Evolutionary conservation across 768 basidiomycete species (phyloP).

Genomic region (Mycena epipterygia): DNA sequence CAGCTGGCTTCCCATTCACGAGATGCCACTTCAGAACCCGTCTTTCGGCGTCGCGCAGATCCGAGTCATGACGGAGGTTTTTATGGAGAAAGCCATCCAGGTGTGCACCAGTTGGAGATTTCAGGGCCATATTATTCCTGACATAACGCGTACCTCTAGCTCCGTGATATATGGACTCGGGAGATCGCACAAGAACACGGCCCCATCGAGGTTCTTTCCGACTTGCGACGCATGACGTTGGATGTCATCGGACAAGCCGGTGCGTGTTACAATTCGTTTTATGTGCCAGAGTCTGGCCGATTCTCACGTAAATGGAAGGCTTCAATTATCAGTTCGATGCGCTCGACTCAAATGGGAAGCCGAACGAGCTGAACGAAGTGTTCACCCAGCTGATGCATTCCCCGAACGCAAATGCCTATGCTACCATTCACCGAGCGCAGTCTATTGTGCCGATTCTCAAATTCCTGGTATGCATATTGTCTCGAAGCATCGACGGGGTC

Average conservation of each 20-base stretch:
- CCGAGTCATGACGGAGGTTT: too few species aligned
- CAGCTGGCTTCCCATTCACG: too few species aligned
- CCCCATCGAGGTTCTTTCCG: background rate
- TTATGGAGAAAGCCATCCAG: too few species aligned
- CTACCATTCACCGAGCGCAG: background rate
- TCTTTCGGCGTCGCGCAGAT: too few species aligned
- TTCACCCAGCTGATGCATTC: background rate
- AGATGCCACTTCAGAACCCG: too few species aligned
- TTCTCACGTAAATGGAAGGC: background rate
- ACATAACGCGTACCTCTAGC: too few species aligned
- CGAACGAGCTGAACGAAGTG: background rate
- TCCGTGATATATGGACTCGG: background rate
- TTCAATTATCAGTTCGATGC: conserved; percentile 11
- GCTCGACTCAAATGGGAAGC: background rate
- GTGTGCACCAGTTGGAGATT: too few species aligned
- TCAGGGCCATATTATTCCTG: too few species aligned
- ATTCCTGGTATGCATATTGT: background rate
- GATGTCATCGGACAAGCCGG: background rate
- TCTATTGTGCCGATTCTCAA: background rate
- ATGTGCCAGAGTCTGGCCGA: background rate
- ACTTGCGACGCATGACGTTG: background rate
- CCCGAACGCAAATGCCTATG: background rate
- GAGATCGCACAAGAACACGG: background rate
- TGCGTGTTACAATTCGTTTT: background rate
- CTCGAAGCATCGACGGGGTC: background rate